Base-by-base conservation (phyloP, 2,329 filamentous ascomycete genomes). In the Coleophoma crateriformis region DNA sequence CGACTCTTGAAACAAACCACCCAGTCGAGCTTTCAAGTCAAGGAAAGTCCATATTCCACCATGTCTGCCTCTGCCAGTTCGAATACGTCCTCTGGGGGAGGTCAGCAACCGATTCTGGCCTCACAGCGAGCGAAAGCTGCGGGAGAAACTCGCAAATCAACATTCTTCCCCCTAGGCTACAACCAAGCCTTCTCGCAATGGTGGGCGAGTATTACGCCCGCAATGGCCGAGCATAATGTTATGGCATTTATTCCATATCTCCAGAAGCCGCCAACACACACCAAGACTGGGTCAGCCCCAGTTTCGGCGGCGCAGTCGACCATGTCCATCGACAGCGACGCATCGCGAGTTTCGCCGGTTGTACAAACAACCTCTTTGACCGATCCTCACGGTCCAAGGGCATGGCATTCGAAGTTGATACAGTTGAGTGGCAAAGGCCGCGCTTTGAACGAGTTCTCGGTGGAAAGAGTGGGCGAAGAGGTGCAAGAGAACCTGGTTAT, bases 181-280 rank as follows among this genome's bases (percentile, higher is more conserved):
- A 94, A 91, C 63, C 90, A 96, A 51, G 92, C 89, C 14, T 89
- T 90, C 55, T 85, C 80, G 58, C 92, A 97, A 77, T 97, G 94
- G 90, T 99, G 94, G 94, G 81, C 84, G 11, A 85, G 83, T 54
- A 73, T 94, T n/a, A 85, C 90, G 1, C 87, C 94, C 3, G 84
- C 86, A 15, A 77, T 84, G 22, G 91, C 92, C 12, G 94, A 99
- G 71, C 88, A 92, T 64, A 86, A 83, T 60, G 91, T 99, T 32
- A 81, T 99, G 57, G 86, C 84, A 51, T 88, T 85, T 66, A 82
- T 99, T 35, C 94, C 94, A 5, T 86, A 90, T 65, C 80, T 96
- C 4, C 74, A 75, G 71, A 90, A 80, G 67, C 89, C 75, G 61
- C 87, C 82, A 65, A 64, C 63, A 11, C 64, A 64, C 53, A 63